Evolutionary conservation across 2,329 filamentous ascomycete species (phyloP).

Genomic region (Pseudophaeomoniella oleicola): DNA sequence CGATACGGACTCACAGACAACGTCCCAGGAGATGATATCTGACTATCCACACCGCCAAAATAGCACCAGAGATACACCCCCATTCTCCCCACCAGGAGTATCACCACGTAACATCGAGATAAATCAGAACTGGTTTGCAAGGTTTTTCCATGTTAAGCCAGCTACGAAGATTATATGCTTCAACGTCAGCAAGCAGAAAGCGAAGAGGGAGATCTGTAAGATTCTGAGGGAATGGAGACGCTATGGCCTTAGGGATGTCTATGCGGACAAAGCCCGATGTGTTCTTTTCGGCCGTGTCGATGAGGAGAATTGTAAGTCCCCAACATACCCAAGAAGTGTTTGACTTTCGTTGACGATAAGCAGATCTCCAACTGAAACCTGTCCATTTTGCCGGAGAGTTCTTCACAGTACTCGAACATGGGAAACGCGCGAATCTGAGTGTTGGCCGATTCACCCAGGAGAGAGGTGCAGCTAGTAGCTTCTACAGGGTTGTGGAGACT

Average conservation of each 20-base stretch:
- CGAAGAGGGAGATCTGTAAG: constrained; percentile 61
- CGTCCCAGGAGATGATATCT: not conserved
- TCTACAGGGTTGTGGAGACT: constrained; percentile 68
- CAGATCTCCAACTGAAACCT: constrained; percentile 68
- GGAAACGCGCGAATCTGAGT: constrained; percentile 59
- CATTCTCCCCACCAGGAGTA: constrained; percentile 15
- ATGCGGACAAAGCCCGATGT: constrained; percentile 64
- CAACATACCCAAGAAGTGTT: not conserved
- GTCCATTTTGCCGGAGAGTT: constrained; percentile 81
- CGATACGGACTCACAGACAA: not conserved
- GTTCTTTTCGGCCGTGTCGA: constrained; percentile 67
- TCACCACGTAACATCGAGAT: constrained; percentile 41
- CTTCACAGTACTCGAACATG: constrained; percentile 79
- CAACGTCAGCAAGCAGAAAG: constrained; percentile 53
- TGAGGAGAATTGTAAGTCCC: constrained; percentile 58
- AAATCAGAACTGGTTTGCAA: constrained; percentile 75
- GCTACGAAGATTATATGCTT: constrained; percentile 64
- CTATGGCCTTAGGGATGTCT: constrained; percentile 67
- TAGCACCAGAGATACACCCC: not conserved
- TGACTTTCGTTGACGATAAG: too few species aligned
- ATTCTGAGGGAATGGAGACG: constrained; percentile 67
- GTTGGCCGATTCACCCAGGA: constrained; percentile 81
- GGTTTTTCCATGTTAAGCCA: constrained; percentile 80
- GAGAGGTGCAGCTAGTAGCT: constrained; percentile 79
- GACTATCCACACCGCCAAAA: not conserved